A percentile compares a stretch with the other conserved stretches of the same genome.
These are phyloP conservation scores for Tremella mesenterica DNA, from an alignment of 768 basidiomycete genomes.

Conservation along the genomic window DNA sequence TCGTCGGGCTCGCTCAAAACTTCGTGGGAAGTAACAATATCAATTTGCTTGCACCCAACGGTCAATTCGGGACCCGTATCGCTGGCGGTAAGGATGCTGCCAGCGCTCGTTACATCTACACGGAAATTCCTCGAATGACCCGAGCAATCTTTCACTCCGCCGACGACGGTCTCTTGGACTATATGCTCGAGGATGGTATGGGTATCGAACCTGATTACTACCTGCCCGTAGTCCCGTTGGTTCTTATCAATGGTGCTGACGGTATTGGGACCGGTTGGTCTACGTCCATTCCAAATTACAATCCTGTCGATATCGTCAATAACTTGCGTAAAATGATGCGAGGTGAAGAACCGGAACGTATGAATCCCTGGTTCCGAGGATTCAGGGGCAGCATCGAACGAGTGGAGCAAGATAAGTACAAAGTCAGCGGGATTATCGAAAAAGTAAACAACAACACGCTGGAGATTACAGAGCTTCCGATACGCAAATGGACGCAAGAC, in stretches of 20 bases:
- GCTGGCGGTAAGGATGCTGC: conserved; percentile 91
- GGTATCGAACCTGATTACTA: conserved; percentile 91
- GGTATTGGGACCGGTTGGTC: conserved; percentile 99
- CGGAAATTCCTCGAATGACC: conserved; percentile 64
- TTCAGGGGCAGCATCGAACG: conserved; percentile 76
- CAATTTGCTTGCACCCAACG: conserved; percentile 75
- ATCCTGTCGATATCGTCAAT: conserved; percentile 77
- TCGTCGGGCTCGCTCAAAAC: conserved; percentile 86
- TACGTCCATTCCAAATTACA: conserved; percentile 82
- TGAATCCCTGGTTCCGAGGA: conserved; percentile 96
- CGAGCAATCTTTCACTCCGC: conserved; percentile 67
- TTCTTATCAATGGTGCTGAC: conserved; percentile 87
- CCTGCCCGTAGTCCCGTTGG: conserved; percentile 76
- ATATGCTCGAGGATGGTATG: conserved; percentile 75
- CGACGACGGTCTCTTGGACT: conserved; percentile 77
- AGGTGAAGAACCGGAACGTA: conserved; percentile 69
- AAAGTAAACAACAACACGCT: conserved; percentile 82
- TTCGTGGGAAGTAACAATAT: conserved; percentile 94
- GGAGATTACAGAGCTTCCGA: conserved; percentile 89
- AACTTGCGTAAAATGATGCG: conserved; percentile 81
- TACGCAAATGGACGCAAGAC: conserved; percentile 85
- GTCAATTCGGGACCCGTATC: conserved; percentile 86
- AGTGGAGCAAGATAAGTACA: conserved; percentile 60
- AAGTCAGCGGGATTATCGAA: conserved; percentile 62
- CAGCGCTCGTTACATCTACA: conserved; percentile 92